Conservation (phyloP, 768 basidiomycete genomes). For the Boletus patriciae region DNA sequence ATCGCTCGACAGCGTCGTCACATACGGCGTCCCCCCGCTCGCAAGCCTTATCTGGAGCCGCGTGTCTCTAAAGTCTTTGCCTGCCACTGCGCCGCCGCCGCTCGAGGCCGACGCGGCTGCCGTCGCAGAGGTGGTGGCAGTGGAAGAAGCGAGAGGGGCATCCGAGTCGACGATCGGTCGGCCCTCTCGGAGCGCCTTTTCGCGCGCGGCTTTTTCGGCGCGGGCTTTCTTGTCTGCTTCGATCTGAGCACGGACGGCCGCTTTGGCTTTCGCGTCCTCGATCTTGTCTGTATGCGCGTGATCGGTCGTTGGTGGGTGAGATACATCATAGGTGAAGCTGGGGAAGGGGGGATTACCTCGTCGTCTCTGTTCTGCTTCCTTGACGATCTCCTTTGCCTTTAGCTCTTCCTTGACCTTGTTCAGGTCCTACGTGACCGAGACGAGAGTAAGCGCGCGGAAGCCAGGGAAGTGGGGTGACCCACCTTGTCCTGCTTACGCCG, state of each 20-base stretch:
- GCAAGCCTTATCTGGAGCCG: conserved; percentile 87
- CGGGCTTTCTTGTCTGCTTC: conserved; percentile 90
- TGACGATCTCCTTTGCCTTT: conserved; percentile 72
- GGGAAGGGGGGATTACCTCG: conserved; percentile 49
- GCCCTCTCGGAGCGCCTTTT: conserved; percentile 91
- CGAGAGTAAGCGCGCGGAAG: neutral
- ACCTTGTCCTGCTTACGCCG: conserved; percentile 86
- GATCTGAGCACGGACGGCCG: conserved; percentile 90
- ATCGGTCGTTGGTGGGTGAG: neutral
- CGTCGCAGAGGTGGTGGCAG: conserved; percentile 24
- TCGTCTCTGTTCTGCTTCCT: conserved; percentile 81
- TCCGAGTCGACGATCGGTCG: conserved; percentile 38
- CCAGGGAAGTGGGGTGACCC: fast-evolving
- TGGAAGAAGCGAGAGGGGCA: conserved; percentile 27
- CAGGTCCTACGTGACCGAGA: conserved; percentile 53
- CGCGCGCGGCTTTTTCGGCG: conserved; percentile 83
- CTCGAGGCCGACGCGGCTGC: conserved; percentile 34
- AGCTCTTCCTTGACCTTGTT: conserved; percentile 72
- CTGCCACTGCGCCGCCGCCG: conserved; percentile 43
- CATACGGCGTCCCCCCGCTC: conserved; percentile 74
- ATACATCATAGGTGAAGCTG: too few species aligned
- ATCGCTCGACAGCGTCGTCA: conserved; percentile 77
- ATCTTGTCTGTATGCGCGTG: conserved; percentile 66
- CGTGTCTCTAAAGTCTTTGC: conserved; percentile 84
- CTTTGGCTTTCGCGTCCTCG: conserved; percentile 81